Conservation (phyloP, 176 grass and related monocot genomes). For the Rhipidocladum racemiflorum region DNA sequence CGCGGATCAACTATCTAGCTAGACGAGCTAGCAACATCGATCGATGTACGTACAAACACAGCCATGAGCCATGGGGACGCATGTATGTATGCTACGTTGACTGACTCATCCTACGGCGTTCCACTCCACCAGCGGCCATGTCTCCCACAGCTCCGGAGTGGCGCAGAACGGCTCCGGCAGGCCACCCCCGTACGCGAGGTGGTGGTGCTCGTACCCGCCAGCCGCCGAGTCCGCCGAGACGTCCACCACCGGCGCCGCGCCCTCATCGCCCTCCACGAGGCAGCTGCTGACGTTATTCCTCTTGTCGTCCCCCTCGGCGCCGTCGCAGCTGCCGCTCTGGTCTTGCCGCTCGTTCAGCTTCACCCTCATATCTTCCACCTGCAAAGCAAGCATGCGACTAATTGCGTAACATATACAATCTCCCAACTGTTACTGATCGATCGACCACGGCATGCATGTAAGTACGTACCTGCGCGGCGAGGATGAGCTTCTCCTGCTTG, state of each 20-base stretch:
- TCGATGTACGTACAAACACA: neutral
- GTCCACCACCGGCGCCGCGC: neutral
- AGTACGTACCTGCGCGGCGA: conserved; percentile 35
- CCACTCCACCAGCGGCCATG: conserved; percentile 51
- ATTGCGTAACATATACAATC: neutral
- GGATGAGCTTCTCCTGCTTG: conserved; percentile 44
- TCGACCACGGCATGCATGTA: no score
- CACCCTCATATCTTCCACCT: conserved; percentile 39
- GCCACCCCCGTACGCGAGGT: neutral
- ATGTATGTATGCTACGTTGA: neutral
- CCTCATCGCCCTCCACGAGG: neutral
- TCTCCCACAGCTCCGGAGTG: conserved; percentile 50
- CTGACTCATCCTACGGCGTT: conserved; percentile 35
- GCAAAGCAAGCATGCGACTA: neutral
- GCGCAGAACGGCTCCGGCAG: conserved; percentile 37
- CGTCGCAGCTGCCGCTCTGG: conserved; percentile 31
- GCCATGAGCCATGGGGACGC: no score
- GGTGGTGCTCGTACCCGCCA: conserved; percentile 7
- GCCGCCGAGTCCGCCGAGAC: conserved; percentile 15
- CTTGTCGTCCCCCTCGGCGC: conserved; percentile 15
- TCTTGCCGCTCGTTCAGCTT: conserved; percentile 27
- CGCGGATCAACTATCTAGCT: neutral
- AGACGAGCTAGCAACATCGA: neutral
- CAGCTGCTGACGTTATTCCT: conserved; percentile 1
- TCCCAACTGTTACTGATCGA: neutral